A percentile compares a stretch with the other conserved stretches of the same genome.
These are phyloP conservation scores for Beauveria asiatica DNA, from an alignment of 2,329 filamentous ascomycete species.

Conservation along the genomic window DNA sequence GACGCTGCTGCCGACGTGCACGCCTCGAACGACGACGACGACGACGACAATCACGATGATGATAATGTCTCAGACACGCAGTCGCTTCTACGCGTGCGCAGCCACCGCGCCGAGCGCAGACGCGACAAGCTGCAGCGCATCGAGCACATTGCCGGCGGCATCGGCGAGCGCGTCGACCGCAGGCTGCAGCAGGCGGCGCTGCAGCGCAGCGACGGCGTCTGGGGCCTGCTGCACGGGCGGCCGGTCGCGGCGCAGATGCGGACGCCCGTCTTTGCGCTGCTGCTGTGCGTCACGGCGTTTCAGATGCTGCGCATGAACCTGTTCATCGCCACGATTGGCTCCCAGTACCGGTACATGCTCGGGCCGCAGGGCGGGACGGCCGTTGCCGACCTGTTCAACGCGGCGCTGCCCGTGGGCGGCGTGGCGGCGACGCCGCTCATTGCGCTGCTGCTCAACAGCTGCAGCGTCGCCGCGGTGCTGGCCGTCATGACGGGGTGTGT, in stretches of 20 bases:
- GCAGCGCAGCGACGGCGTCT: conserved; percentile 54
- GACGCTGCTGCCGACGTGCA: conserved; percentile 38
- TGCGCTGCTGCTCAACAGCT: conserved; percentile 57
- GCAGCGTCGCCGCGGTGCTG: conserved; percentile 48
- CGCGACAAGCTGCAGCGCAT: conserved; percentile 53
- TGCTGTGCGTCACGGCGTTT: conserved; percentile 53
- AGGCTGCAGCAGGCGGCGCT: conserved; percentile 43
- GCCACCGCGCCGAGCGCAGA: conserved; percentile 39
- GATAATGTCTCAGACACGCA: conserved; percentile 37
- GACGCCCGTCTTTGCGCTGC: conserved; percentile 64
- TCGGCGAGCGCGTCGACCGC: conserved; percentile 45
- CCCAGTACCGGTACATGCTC: conserved; percentile 63
- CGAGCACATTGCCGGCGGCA: conserved; percentile 51
- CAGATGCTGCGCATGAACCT: conserved; percentile 65
- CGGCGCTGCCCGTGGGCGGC: conserved; percentile 57
- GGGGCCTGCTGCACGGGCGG: conserved; percentile 62
- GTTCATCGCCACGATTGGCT: conserved; percentile 55
- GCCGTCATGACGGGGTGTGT: not conserved
- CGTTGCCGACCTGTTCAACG: conserved; percentile 34
- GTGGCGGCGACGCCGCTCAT: conserved; percentile 64
- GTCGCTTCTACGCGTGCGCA: conserved; percentile 34
- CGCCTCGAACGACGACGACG: conserved; percentile 45
- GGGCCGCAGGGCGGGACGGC: conserved; percentile 33
- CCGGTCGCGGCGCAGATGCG: conserved; percentile 56
- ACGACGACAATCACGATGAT: too few species aligned